Evolutionary conservation across 108 stramenopile species (phyloP).

Genomic region (Cyclotella baltica): DNA sequence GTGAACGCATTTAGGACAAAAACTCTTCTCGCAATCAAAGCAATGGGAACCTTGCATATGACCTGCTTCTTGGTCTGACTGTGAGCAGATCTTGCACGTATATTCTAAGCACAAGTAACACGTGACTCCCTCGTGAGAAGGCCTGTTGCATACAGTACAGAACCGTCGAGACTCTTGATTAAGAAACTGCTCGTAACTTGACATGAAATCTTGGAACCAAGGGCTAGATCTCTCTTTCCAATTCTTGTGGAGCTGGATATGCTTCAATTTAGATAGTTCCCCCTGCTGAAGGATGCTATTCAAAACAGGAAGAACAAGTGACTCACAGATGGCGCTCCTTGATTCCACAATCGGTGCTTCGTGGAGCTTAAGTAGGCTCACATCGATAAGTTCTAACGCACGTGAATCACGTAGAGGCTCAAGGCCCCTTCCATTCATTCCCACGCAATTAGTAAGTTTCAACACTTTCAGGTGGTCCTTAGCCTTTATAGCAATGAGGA

Average conservation of each 20-base stretch:
- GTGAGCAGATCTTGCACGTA: neutral
- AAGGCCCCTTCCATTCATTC: constrained; percentile 21
- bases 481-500: neutral
- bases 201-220: neutral
- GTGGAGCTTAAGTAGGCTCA: constrained; percentile 18
- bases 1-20: constrained; percentile 5
- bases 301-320: constrained; percentile 13
- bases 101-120: constrained; percentile 8
- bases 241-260: constrained; percentile 22
- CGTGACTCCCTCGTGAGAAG: neutral
- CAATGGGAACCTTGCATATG: neutral
- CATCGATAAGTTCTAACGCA: constrained; percentile 19
- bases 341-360: neutral
- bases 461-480: constrained; percentile 3
- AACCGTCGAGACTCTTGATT: neutral
- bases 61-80: neutral
- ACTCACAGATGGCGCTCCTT: constrained; percentile 1
- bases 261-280: neutral
- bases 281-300: constrained; percentile 10
- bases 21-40: neutral
- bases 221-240: neutral
- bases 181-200: neutral
- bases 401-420: constrained; percentile 24
- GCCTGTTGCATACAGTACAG: neutral
- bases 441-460: constrained; percentile 14